Evolutionary conservation across 371 early-diverging fungal genomes (phyloP).

Genomic region (Mortierella sp.): DNA sequence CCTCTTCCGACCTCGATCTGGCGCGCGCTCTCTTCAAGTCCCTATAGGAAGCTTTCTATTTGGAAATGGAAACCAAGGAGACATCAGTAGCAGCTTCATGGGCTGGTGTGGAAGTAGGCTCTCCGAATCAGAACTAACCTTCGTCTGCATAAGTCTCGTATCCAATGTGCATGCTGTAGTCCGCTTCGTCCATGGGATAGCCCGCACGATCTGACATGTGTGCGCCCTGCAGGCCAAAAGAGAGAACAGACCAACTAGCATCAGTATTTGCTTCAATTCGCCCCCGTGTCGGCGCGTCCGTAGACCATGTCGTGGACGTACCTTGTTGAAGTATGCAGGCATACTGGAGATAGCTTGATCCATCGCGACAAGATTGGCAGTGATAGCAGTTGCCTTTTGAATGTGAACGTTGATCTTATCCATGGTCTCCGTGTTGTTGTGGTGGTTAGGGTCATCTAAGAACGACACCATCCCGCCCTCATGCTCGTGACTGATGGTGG

Average conservation of each 20-base stretch:
- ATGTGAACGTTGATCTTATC: constrained; percentile 61
- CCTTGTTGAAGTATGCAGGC: constrained; percentile 48
- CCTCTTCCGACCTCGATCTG: background rate
- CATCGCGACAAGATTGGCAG: constrained; percentile 41
- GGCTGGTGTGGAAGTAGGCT: background rate
- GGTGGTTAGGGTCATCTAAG: constrained; percentile 62
- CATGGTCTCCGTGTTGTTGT: constrained; percentile 56
- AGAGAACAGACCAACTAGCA: background rate
- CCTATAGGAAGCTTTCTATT: constrained; percentile 51
- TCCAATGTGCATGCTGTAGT: constrained; percentile 45
- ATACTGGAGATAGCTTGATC: constrained; percentile 43
- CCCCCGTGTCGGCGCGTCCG: too few relatives aligned
- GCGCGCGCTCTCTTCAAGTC: constrained; percentile 19
- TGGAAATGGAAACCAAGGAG: constrained; percentile 14
- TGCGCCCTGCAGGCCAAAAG: constrained; percentile 9
- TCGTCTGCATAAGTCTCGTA: constrained; percentile 46
- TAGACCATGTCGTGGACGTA: constrained; percentile 1
- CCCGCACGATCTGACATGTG: constrained; percentile 21
- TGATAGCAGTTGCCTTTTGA: constrained; percentile 55
- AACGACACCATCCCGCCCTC: constrained; percentile 81
- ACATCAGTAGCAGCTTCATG: background rate
- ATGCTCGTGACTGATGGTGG: constrained; percentile 65
- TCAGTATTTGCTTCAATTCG: background rate
- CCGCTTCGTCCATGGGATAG: constrained; percentile 31
- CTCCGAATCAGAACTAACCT: constrained; percentile 21